Base-by-base conservation (phyloP, 169 alveolate species). In the Plasmodium sp. region DNA sequence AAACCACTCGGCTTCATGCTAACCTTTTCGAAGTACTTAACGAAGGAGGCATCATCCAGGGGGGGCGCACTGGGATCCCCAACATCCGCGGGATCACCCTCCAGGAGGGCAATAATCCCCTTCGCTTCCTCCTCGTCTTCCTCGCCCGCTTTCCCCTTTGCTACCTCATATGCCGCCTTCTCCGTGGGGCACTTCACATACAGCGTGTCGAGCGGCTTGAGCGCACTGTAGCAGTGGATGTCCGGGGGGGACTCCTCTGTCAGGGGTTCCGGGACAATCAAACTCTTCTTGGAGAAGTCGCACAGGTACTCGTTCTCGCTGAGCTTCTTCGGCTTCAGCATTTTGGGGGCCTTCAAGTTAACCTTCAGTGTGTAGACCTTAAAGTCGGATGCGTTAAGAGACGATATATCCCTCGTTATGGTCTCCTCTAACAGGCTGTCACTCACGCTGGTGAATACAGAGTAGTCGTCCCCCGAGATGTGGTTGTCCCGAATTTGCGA, bases 141-240 rank as follows among this genome's bases (percentile, higher is more conserved):
- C 14, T 81, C 90, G 22, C 3, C 74, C 2, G 27, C 80, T 56
- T 39, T 39, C 5, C 18, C 75, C 36, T 81, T 81, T 5, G 94
- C 94, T 16, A 31, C 27, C 0, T 12, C 75, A 34, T 90, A 90
- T 18, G 43, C 33, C n/a, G 34, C 75, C 4, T 80, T 90, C 5
- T 14, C 74, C 36, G 94, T 90, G 22, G 94, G 94, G 43, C 94
- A 90, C 81, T 90, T 90, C 2, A 90, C 94, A 58, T 79, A 90
- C 5, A 90, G 62, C 5, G 54, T 81, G 48, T 90, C 94, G n/a
- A 90, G 62, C n/a, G 94, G 92, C 67, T 80, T 71, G 7, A 90
- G 27, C 9, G 14, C 36, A 33, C 34, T 36, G 51, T 90, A 27
- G 83, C 94, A 90, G 33, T 58, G 81, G 7, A 90, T 14, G 34